A percentile compares a stretch with the other conserved stretches of the same genome.
phyloP scores from a whole-genome alignment of 2,329 filamentous ascomycete species.

The Ceratocystis harringtonii region DNA sequence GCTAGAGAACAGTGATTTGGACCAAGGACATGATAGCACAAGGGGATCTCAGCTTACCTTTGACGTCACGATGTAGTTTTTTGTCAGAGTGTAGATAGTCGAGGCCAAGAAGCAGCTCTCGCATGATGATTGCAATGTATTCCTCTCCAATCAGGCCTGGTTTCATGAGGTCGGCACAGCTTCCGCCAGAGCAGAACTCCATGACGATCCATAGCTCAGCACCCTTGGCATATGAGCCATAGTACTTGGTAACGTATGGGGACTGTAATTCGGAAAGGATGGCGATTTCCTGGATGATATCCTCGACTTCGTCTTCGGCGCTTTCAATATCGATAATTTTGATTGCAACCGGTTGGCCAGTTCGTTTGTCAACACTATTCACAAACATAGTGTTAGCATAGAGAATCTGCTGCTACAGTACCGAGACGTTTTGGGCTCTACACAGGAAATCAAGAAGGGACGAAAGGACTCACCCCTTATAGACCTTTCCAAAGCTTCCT shows the following conservation, averaged over 20 bases:
- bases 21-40: background rate
- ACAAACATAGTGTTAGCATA: background rate
- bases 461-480: conserved; percentile 59
- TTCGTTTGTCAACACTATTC: conserved; percentile 76
- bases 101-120: conserved; percentile 75
- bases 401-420: too few species aligned
- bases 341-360: conserved; percentile 87
- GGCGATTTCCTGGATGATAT: conserved; percentile 97
- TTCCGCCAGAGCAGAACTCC: conserved; percentile 96
- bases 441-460: too few species aligned
- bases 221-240: conserved; percentile 90
- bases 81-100: conserved; percentile 91
- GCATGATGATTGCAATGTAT: conserved; percentile 90
- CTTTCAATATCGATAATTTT: conserved; percentile 98
- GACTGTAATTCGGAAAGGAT: conserved; percentile 93
- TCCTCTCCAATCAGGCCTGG: conserved; percentile 82
- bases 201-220: conserved; percentile 98
- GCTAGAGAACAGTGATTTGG: conserved; percentile 6
- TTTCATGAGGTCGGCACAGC: conserved; percentile 91
- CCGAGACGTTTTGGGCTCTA: too few species aligned
- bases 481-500: conserved; percentile 96
- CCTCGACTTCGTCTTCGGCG: conserved; percentile 96
- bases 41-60: conserved; percentile 41
- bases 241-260: conserved; percentile 93
- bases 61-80: conserved; percentile 92